phyloP scores from a whole-genome alignment of 2,329 filamentous ascomycete species.

The Pseudodiploospora longispora region DNA sequence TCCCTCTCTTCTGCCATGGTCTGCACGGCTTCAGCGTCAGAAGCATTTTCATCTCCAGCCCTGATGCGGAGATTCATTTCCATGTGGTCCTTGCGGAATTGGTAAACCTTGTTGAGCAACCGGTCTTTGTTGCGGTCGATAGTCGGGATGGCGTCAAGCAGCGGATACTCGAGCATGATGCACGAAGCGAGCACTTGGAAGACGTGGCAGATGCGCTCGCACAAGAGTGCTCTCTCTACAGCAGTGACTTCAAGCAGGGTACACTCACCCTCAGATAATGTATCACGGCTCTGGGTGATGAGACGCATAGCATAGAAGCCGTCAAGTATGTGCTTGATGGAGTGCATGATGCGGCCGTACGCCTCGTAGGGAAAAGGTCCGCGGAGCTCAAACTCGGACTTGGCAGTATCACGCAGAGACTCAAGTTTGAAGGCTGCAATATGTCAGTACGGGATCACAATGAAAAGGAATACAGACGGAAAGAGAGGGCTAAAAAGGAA shows the following conservation, averaged over 20 bases:
- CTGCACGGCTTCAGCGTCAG: constrained; percentile 19
- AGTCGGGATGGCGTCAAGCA: constrained; percentile 81
- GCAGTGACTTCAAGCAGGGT: constrained; percentile 72
- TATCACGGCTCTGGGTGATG: constrained; percentile 65
- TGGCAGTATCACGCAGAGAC: constrained; percentile 61
- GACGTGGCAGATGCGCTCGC: constrained; percentile 84
- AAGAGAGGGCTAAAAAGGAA: constrained; percentile 4
- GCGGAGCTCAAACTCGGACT: constrained; percentile 80
- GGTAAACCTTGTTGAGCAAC: constrained; percentile 78
- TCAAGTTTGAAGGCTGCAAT: constrained; percentile 58
- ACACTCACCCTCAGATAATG: constrained; percentile 70
- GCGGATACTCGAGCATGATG: constrained; percentile 87
- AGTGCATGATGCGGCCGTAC: constrained; percentile 66
- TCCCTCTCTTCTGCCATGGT: constrained; percentile 61
- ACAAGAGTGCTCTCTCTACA: constrained; percentile 71
- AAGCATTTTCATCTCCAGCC: constrained; percentile 8
- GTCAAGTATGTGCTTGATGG: constrained; percentile 79
- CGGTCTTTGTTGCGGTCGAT: constrained; percentile 74
- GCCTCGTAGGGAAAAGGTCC: constrained; percentile 74
- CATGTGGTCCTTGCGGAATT: constrained; percentile 66
- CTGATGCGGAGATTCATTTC: constrained; percentile 17
- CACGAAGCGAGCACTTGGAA: constrained; percentile 80
- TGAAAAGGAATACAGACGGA: neutral
- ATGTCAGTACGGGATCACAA: constrained; percentile 1
- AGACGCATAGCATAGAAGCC: constrained; percentile 96